Evolutionary conservation across 371 early-diverging fungal genomes (phyloP).

Genomic region (Homolaphlyctis polyrhiza): DNA sequence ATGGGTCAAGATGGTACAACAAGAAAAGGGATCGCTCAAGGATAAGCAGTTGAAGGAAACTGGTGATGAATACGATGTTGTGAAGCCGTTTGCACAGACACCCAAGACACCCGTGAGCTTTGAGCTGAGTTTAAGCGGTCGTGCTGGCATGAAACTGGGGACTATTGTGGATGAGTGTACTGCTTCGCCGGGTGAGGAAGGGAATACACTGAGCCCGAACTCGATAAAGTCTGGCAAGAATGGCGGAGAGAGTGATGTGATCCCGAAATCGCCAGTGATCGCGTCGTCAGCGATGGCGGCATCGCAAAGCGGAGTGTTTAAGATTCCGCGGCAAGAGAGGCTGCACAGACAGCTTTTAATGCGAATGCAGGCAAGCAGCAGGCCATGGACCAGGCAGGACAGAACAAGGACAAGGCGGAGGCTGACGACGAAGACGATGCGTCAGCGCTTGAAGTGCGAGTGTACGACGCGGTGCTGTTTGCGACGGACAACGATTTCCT

Average conservation of each 20-base stretch:
- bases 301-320: too few relatives aligned
- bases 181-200: too few relatives aligned
- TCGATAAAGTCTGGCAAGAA: too few relatives aligned
- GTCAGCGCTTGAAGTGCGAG: background rate
- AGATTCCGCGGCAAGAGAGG: too few relatives aligned
- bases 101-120: background rate
- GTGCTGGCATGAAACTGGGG: background rate
- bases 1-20: conserved; percentile 31
- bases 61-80: conserved; percentile 24
- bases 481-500: conserved; percentile 57
- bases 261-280: too few relatives aligned
- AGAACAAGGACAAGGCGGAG: background rate
- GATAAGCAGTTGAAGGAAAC: background rate
- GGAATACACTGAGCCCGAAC: too few relatives aligned
- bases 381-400: too few relatives aligned
- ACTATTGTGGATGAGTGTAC: background rate
- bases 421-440: background rate
- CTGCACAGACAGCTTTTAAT: background rate
- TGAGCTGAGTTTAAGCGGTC: background rate
- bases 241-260: too few relatives aligned
- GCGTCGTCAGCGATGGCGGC: too few relatives aligned
- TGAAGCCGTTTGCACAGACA: conserved; percentile 18
- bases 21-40: conserved; percentile 13
- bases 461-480: conserved; percentile 45
- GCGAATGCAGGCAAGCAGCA: background rate